Base-by-base conservation (phyloP, 176 grass and related monocot species). In the Puya raimondii region DNA sequence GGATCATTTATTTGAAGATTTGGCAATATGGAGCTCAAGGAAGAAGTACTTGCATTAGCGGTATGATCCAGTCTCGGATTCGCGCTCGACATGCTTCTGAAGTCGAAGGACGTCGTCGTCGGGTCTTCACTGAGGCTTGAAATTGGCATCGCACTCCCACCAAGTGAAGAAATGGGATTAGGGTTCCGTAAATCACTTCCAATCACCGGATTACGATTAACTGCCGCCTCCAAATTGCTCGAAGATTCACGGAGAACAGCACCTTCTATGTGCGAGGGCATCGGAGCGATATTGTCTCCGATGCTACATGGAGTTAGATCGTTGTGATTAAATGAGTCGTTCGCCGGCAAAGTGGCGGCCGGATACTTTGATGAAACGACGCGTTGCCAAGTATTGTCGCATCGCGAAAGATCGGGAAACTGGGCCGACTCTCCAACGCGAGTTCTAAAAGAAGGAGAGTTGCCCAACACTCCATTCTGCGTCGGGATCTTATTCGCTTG, bases 311-410 rank as follows among this genome's bases (percentile, higher is more conserved):
- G 2, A 53, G 64, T 11, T 42, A 53, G 13, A 53, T 49, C 26
- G 16, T 57, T 27, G 49, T 50, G 51, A 51, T 66, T 49, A n/a
- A 77, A 23, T 17, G 52, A 52, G 49, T 22, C 64, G 54, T 52
- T 23, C 33, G 51, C 17, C 20, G 49, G 64, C 64, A 76, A 47
- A 49, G 10, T 9, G 49, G 15, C 18, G 23, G 63, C 9, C 5
- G 58, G 33, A 74, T 50, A 53, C 12, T 64, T 91, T 13, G 88
- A 80, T 61, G 72, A 64, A 71, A 80, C 76, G 17, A 69, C 81
- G 72, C 12, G n/a, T 52, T 72, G 57, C 63, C 66, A 65, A 58
- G 79, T 70, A 53, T 63, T 70, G 53, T 72, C 70, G 61, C 12
- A 74, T 67, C 66, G 72, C 11, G 22, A 21, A 73, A 64, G 78